Base-by-base conservation (phyloP, 139 green algal genomes). In the Volvox africanus region DNA sequence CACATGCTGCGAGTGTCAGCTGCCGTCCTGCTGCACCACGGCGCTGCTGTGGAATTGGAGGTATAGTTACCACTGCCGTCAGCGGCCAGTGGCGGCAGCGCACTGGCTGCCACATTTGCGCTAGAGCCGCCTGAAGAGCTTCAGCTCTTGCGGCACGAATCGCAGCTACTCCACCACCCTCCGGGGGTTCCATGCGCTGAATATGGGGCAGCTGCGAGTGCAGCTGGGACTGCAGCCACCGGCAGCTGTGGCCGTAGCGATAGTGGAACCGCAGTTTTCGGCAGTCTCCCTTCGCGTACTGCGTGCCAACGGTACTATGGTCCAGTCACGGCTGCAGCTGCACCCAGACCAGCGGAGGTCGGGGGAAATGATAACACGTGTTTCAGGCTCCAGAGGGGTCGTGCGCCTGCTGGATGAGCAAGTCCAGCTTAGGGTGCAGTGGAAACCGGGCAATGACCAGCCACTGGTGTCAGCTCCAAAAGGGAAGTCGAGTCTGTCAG, bases 91-190 rank as follows among this genome's bases (percentile, higher is more conserved):
- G 83, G 35, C 36, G 67, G 36, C 83, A 13, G 22, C 33, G 87
- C 76, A 61, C 87, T 91, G 61, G 37, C 44, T 18, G 61, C 76
- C 12, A 75, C 76, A 35, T 35, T 91, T 22, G 76, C 16, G 16
- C 33, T 91, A 28, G 33, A 55, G 32, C 61, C 2, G 21, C 16
- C 5, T 5, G 30, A 50, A 2, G 86, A 71, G 30, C 21, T 61
- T 18, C 71, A 13, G 55, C 20, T 90, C 21, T 21, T 90, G 55
- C 86, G 12, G 6, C 55, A 12, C 12, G 75, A 78, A 26, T 71
- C 86, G 55, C 28, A 30, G 55, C 86, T 90, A 32, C 86, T 90
- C 30, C 32, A 32, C 11, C 73, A 78, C 55, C 86, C 86, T 61
- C 50, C 86, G 12, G 30, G n/a, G 18, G 26, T 37, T 55, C 55